Evolutionary conservation across 1,284 basidiomycete species (phyloP).

Genomic region (Tremellales sp.): DNA sequence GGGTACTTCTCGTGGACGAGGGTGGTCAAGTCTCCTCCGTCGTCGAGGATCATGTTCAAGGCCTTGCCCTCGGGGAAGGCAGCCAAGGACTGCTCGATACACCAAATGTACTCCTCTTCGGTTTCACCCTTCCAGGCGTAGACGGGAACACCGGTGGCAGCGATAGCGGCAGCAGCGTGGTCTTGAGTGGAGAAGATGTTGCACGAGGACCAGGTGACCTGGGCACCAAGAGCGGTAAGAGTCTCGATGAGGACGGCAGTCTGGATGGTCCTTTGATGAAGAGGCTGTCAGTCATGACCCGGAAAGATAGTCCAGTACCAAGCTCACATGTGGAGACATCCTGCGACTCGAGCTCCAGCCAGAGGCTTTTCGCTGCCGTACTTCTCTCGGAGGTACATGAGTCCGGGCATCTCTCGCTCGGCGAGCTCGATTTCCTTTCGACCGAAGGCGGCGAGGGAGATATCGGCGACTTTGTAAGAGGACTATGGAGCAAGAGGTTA

Average conservation of each 20-base stretch:
- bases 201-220: slow-evolving; percentile 99
- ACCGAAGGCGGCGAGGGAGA: slow-evolving; percentile 78
- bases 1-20: slow-evolving; percentile 96
- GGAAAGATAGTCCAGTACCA: neutral
- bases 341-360: slow-evolving; percentile 93
- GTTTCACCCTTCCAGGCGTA: slow-evolving; percentile 99
- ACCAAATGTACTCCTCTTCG: slow-evolving; percentile 98
- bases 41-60: slow-evolving; percentile 99
- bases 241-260: slow-evolving; percentile 97
- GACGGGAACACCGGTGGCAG: slow-evolving; percentile 96
- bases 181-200: slow-evolving; percentile 99
- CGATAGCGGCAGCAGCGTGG: slow-evolving; percentile 97
- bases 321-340: slow-evolving; percentile 88
- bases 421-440: slow-evolving; percentile 99
- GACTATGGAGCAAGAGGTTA: too few relatives aligned
- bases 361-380: slow-evolving; percentile 79
- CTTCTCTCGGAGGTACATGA: slow-evolving; percentile 88
- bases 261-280: slow-evolving; percentile 77
- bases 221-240: slow-evolving; percentile 87
- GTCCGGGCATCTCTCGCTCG: slow-evolving; percentile 63
- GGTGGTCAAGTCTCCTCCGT: slow-evolving; percentile 94
- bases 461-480: slow-evolving; percentile 58
- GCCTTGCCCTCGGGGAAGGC: slow-evolving; percentile 66
- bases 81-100: slow-evolving; percentile 90
- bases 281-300: neutral